Evolutionary conservation across 192 early-diverging fungal genomes (phyloP), one percentile per base, ranked within the genome.

Genomic region (Coemansia sp.): DNA sequence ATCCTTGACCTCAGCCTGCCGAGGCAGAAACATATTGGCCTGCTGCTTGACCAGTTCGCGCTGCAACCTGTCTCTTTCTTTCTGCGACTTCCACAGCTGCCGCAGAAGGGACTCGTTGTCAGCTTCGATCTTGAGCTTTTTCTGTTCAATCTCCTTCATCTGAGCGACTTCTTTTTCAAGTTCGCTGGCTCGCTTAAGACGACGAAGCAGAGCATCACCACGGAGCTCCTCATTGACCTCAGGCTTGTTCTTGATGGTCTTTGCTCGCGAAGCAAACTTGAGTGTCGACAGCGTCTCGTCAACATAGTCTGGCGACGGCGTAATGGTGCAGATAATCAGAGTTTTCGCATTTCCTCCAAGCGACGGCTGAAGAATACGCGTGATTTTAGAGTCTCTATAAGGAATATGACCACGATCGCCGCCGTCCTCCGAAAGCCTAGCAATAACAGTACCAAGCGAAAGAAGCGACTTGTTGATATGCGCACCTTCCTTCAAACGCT

Each of bases 361-460:
- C 0, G 97, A 96, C 5, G 92, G 86, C 75, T 98, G 96, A 20
- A 99, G 74, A 32, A 99, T 94, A 22, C 97, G 85, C 2, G 97
- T 99, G 51, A 99, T 75, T 67, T 98, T 98, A 0, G 96, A 98
- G 72, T 99, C 97, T 38, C 97, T 92, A 79, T 93, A 99, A 1
- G 97, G 97, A 57, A 99, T 93, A 79, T 98, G 96, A 2, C 86
- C 88, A n/a, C 71, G 67, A 41, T 81, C 83, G 34, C 79, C 73
- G 38, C 82, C 82, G 48, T 86, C 85, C 33, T 85, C 86, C 2
- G 97, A 95, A 20, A 99, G 71, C 64, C 94, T 92, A 1, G 89
- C 89, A 75, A 99, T 99, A 53, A 99, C 97, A 0, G 91, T 96
- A 52, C 94, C 96, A 4, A 98, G 86, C 8, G 97, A 90, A 60